phyloP scores from a whole-genome alignment of 805 yeast species.

The Starmerella vaccinii region DNA sequence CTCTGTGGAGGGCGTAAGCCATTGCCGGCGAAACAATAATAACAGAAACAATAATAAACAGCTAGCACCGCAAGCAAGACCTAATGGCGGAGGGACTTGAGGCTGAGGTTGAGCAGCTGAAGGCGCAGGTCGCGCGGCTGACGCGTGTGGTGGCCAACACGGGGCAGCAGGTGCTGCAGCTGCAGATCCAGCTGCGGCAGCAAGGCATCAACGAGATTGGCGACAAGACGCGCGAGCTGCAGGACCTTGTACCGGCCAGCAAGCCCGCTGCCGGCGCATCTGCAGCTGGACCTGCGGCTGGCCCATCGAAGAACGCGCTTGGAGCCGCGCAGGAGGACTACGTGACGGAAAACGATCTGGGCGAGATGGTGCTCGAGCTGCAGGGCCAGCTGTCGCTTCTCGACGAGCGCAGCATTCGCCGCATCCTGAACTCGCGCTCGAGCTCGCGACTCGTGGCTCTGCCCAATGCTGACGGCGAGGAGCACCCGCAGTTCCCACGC shows the following conservation, averaged over 20 bases:
- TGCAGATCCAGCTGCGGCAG: conserved; percentile 52
- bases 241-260: conserved; percentile 22
- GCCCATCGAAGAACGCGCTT: background rate
- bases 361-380: conserved; percentile 77
- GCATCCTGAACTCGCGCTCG: conserved; percentile 55
- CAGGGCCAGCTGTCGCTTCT: conserved; percentile 71
- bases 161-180: conserved; percentile 63
- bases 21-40: too few species aligned
- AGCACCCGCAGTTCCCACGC: conserved; percentile 18
- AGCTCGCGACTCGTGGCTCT: conserved; percentile 15
- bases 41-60: background rate
- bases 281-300: background rate
- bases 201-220: conserved; percentile 23
- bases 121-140: conserved; percentile 52
- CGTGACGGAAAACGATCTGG: conserved; percentile 73
- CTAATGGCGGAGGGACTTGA: conserved; percentile 12
- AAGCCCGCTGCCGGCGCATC: background rate
- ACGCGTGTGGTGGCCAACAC: conserved; percentile 57
- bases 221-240: conserved; percentile 21
- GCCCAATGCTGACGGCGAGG: conserved; percentile 23
- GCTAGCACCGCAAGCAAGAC: background rate
- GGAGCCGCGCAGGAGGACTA: conserved; percentile 10
- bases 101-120: conserved; percentile 28
- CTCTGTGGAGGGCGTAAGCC: too few species aligned
- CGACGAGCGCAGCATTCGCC: conserved; percentile 65